Evolutionary conservation across 495 filamentous ascomycete genomes (phyloP).

Genomic region (Talaromyces adpressus): DNA sequence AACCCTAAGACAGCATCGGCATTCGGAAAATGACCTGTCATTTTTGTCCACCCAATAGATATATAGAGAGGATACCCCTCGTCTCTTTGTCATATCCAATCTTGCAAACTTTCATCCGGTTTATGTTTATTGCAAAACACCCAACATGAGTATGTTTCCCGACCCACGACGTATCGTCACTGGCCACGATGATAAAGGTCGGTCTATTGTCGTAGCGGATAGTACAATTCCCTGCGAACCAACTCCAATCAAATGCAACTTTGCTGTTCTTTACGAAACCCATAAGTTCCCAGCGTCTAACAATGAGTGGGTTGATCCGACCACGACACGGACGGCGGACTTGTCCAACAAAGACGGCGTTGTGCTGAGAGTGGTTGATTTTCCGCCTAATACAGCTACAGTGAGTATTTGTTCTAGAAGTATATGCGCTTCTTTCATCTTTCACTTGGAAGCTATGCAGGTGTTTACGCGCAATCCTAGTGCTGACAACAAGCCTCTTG

Average conservation of each 20-base stretch:
- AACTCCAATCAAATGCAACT: slow-evolving; percentile 9
- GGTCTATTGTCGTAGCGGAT: slow-evolving; percentile 9
- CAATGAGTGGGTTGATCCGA: slow-evolving; percentile 10
- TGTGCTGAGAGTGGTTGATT: slow-evolving; percentile 11
- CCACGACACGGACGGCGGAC: neutral
- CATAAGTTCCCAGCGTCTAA: slow-evolving; percentile 10
- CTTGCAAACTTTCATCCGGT: too few species aligned
- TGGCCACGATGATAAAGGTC: slow-evolving; percentile 9
- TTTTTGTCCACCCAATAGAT: neutral
- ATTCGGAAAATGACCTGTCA: neutral
- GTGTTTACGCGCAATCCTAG: neutral
- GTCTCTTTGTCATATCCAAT: too few species aligned
- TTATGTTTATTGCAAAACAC: neutral
- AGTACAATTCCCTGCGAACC: slow-evolving; percentile 4
- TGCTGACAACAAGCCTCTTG: neutral
- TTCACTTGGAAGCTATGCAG: neutral
- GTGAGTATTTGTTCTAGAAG: neutral
- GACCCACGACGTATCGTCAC: slow-evolving; percentile 13
- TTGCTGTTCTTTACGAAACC: slow-evolving; percentile 11
- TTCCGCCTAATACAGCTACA: slow-evolving; percentile 10
- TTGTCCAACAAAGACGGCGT: slow-evolving; percentile 10
- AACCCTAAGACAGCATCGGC: too few species aligned
- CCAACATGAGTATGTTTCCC: slow-evolving; percentile 6
- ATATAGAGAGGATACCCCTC: too few species aligned
- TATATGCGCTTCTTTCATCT: too few species aligned